phyloP scores from a whole-genome alignment of 805 yeast genomes.

The Metschnikowia lachancei region DNA sequence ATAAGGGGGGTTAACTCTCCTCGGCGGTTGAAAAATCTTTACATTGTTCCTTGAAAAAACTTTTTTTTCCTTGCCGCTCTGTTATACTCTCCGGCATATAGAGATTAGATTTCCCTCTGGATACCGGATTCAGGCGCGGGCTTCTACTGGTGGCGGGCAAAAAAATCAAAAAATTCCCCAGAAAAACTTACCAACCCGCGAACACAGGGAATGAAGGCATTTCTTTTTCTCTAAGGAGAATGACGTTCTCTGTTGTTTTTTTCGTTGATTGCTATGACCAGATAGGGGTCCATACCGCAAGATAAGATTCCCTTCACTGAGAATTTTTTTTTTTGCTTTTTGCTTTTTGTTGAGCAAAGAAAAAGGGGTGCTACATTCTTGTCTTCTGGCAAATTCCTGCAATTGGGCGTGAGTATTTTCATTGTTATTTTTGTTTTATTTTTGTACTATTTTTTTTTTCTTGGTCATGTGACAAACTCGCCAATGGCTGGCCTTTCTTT shows the following conservation, averaged over 20 bases:
- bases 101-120: not conserved
- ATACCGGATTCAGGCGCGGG: not conserved
- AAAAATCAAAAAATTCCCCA: not conserved
- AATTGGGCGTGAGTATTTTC: not conserved
- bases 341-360: not conserved
- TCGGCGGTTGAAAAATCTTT: too few species aligned
- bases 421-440: too few species aligned
- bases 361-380: too few species aligned
- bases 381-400: not conserved
- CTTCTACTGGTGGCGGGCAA: not conserved
- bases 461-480: conserved; percentile 2
- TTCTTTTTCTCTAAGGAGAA: conserved; percentile 1
- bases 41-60: too few species aligned
- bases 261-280: conserved; percentile 1
- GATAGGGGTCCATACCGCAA: not conserved
- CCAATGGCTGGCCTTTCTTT: conserved; percentile 10
- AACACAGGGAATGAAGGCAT: not conserved
- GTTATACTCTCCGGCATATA: conserved; percentile 2
- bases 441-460: not conserved
- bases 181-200: not conserved
- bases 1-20: too few species aligned
- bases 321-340: too few species aligned
- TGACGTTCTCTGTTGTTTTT: not conserved
- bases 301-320: not conserved
- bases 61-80: not conserved